phyloP scores from a whole-genome alignment of 257 asterid species.

The Prunella vulgaris region DNA sequence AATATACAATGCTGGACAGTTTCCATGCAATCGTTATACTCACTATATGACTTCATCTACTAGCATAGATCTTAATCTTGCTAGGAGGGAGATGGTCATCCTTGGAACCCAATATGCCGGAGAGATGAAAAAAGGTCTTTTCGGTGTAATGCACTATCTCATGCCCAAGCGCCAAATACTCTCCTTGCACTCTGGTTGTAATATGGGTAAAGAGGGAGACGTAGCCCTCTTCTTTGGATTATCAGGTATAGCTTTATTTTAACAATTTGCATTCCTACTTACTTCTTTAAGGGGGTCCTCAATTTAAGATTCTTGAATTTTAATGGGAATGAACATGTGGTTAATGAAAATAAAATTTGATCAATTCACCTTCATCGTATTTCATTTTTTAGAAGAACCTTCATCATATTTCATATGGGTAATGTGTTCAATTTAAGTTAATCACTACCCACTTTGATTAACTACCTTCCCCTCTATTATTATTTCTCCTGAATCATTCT shows the following conservation, averaged over 20 bases:
- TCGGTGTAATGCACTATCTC: slow-evolving; percentile 91
- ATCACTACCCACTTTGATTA: too few relatives aligned
- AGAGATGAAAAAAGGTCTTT: slow-evolving; percentile 95
- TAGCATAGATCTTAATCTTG: slow-evolving; percentile 87
- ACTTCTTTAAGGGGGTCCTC: too few relatives aligned
- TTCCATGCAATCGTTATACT: slow-evolving; percentile 91
- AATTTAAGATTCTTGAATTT: too few relatives aligned
- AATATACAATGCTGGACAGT: slow-evolving; percentile 90
- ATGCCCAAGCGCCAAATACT: slow-evolving; percentile 94
- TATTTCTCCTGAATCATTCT: too few relatives aligned
- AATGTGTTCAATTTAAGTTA: too few relatives aligned
- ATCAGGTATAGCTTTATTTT: slow-evolving; percentile 47
- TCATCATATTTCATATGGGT: too few relatives aligned
- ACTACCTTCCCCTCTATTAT: too few relatives aligned
- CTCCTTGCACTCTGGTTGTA: slow-evolving; percentile 89
- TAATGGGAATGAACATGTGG: too few relatives aligned
- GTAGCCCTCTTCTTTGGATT: slow-evolving; percentile 93
- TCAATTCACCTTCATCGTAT: too few relatives aligned
- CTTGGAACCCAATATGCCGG: slow-evolving; percentile 97
- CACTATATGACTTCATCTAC: slow-evolving; percentile 96
- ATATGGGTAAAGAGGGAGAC: slow-evolving; percentile 84
- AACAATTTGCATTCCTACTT: background rate
- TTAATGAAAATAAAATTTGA: too few relatives aligned
- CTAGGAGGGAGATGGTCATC: slow-evolving; percentile 88
- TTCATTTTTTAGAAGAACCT: too few relatives aligned